A percentile compares a stretch with the other conserved stretches of the same genome.
Evolutionary conservation across 106 monocot genomes (phyloP).

Genomic region (Gastrodia elata): DNA sequence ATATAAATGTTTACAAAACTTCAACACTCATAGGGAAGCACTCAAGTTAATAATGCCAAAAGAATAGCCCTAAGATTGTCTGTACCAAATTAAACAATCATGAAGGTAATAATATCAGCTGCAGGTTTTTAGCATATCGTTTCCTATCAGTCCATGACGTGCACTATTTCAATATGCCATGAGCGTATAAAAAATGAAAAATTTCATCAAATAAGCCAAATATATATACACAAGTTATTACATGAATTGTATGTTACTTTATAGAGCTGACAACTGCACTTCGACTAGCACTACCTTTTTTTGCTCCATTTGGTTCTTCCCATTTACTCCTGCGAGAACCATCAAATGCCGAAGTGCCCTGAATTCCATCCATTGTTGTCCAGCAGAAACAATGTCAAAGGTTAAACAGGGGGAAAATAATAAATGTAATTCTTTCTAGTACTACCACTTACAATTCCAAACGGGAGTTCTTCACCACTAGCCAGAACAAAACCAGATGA

Average conservation of each 20-base stretch:
- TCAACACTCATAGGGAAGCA: no score
- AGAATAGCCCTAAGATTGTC: no score
- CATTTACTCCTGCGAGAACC: constrained; percentile 64
- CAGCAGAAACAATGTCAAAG: not conserved
- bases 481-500: constrained; percentile 68
- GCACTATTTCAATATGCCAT: no score
- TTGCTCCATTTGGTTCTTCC: constrained; percentile 96
- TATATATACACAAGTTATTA: no score
- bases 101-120: no score
- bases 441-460: constrained; percentile 62
- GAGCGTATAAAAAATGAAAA: not conserved
- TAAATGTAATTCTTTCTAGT: not conserved
- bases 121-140: no score
- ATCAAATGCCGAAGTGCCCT: constrained; percentile 93
- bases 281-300: constrained; percentile 52
- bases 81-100: no score
- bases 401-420: not conserved
- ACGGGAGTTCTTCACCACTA: constrained; percentile 87
- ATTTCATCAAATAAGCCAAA: not conserved
- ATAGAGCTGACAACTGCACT: not conserved
- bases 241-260: not conserved
- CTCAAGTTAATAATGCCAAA: no score
- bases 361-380: not conserved
- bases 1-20: no score
- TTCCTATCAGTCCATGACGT: no score